A percentile compares a stretch with the other conserved stretches of the same genome.
Conservation (phyloP, 208 protist genomes). For the Wallacemonas rigidus region DNA sequence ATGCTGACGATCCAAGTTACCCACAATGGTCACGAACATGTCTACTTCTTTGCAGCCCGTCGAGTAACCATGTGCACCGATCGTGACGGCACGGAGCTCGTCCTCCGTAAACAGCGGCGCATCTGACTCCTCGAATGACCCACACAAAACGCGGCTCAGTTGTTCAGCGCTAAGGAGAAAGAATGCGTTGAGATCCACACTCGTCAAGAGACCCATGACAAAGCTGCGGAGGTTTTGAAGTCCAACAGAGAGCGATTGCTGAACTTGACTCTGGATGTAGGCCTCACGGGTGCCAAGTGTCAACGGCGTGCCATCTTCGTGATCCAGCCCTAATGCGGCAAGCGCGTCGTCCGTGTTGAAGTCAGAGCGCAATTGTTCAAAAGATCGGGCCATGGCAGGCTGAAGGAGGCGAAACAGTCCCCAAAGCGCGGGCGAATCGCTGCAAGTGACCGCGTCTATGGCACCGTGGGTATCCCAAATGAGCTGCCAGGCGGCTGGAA, state of each 20-base stretch:
- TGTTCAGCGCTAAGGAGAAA: constrained; percentile 58
- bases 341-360: constrained; percentile 43
- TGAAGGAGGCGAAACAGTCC: constrained; percentile 50
- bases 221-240: constrained; percentile 30
- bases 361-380: constrained; percentile 32
- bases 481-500: constrained; percentile 59
- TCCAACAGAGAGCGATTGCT: not conserved
- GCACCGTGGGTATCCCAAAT: constrained; percentile 16
- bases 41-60: constrained; percentile 57
- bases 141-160: constrained; percentile 58
- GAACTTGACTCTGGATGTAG: constrained; percentile 29
- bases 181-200: constrained; percentile 65
- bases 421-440: constrained; percentile 9
- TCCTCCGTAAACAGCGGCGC: constrained; percentile 65
- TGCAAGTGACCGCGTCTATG: not conserved
- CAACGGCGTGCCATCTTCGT: constrained; percentile 42
- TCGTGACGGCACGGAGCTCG: constrained; percentile 52
- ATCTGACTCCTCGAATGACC: constrained; percentile 23
- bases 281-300: constrained; percentile 28
- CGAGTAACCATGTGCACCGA: constrained; percentile 84
- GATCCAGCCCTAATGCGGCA: constrained; percentile 50
- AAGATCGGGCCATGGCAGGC: constrained; percentile 51
- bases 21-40: constrained; percentile 75
- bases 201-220: constrained; percentile 52
- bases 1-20: constrained; percentile 63